A percentile compares a stretch with the other conserved stretches of the same genome.
phyloP scores from a whole-genome alignment of 1,284 basidiomycete species.

The Cutaneotrichosporon dermatis region DNA sequence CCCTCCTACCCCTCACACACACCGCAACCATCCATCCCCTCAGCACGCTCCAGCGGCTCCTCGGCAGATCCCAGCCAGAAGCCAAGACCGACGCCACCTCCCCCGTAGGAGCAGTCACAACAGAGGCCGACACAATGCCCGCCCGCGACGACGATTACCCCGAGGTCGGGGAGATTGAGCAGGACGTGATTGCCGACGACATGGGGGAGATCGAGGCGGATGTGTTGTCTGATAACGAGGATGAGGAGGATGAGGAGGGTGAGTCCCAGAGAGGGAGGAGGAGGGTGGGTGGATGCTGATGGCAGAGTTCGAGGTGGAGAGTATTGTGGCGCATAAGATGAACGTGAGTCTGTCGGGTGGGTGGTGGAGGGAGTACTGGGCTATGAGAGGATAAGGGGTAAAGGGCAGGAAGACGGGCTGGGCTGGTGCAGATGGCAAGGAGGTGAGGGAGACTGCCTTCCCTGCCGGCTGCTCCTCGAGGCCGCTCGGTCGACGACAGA shows the following conservation, averaged over 20 bases:
- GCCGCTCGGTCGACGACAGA: too few relatives aligned
- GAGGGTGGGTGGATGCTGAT: conserved; percentile 16
- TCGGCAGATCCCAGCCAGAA: background rate
- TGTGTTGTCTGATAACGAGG: conserved; percentile 13
- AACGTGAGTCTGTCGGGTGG: conserved; percentile 20
- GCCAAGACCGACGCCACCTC: background rate
- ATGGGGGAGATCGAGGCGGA: conserved; percentile 7
- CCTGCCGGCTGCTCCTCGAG: too few relatives aligned
- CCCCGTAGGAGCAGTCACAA: too few relatives aligned
- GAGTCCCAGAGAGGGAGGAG: conserved; percentile 16
- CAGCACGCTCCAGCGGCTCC: background rate
- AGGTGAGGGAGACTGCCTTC: too few relatives aligned
- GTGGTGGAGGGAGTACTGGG: background rate
- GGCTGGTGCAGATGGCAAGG: too few relatives aligned
- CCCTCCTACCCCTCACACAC: background rate
- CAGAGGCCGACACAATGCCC: background rate
- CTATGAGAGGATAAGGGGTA: background rate
- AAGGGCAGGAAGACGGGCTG: too few relatives aligned
- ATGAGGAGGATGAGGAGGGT: conserved; percentile 21
- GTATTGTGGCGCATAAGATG: conserved; percentile 23
- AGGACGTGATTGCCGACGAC: background rate
- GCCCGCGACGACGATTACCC: background rate
- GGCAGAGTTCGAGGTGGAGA: conserved; percentile 35
- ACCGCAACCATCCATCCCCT: background rate
- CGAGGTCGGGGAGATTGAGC: background rate